Evolutionary conservation across 139 green algal genomes (phyloP).

Genomic region (Volvox reticuliferus): DNA sequence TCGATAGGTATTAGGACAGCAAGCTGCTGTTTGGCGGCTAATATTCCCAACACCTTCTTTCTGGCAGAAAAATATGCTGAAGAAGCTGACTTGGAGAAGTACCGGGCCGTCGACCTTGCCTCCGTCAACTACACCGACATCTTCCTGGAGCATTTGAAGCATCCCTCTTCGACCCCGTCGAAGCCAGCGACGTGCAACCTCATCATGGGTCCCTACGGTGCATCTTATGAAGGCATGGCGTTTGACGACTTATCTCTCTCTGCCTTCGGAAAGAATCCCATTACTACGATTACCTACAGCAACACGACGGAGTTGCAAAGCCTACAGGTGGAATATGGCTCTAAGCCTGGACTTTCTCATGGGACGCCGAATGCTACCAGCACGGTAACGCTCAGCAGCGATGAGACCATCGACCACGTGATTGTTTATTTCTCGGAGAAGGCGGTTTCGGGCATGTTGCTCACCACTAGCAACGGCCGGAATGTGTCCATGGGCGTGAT

Average conservation of each 20-base stretch:
- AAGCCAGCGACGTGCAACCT: neutral
- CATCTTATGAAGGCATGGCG: neutral
- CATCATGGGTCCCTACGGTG: constrained; percentile 23
- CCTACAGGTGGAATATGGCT: neutral
- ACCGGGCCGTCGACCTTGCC: neutral
- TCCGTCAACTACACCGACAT: constrained; percentile 14
- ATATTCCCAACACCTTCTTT: neutral
- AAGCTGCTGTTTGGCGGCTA: no score
- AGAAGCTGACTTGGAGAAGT: constrained; percentile 4
- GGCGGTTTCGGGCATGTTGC: neutral
- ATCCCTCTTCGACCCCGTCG: neutral
- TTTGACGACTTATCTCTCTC: constrained; percentile 13
- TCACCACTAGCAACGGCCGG: neutral
- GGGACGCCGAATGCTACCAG: neutral
- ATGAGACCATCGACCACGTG: neutral
- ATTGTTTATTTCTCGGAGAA: neutral
- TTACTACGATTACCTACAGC: neutral
- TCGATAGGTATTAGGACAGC: no score
- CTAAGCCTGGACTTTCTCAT: neutral
- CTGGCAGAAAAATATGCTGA: neutral
- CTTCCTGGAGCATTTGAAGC: constrained; percentile 4
- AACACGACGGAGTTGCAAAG: neutral
- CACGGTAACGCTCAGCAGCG: neutral
- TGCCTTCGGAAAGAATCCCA: neutral
- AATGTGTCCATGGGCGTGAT: neutral